Evolutionary conservation across 176 grass and related monocot species (phyloP).

Genomic region (Carex parvula): DNA sequence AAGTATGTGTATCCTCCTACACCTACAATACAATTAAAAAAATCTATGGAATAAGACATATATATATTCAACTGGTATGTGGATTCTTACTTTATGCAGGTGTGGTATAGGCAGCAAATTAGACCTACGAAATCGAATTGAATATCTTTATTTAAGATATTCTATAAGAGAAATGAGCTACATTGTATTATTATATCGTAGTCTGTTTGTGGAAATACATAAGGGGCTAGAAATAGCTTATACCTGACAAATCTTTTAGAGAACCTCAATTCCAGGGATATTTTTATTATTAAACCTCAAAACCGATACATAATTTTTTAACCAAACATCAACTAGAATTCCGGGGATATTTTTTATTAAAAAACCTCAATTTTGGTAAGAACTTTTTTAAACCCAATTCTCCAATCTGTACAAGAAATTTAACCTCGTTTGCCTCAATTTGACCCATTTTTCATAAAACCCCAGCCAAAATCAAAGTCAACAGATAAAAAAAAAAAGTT

Average conservation of each 20-base stretch:
- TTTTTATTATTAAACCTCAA: background rate
- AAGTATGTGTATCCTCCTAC: slow-evolving; percentile 84
- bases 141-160: background rate
- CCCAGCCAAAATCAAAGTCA: background rate
- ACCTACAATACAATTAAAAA: slow-evolving; percentile 36
- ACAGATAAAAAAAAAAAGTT: background rate
- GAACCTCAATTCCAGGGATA: background rate
- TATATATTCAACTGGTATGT: background rate
- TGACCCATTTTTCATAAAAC: background rate
- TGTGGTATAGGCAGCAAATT: background rate
- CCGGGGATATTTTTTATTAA: background rate
- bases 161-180: background rate
- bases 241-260: background rate
- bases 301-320: background rate
- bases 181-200: background rate
- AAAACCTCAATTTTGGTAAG: background rate
- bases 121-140: background rate
- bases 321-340: background rate
- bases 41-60: background rate
- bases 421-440: background rate
- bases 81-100: background rate
- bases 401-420: background rate
- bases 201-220: background rate
- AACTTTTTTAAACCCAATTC: background rate
- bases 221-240: background rate